A percentile compares a stretch with the other conserved stretches of the same genome.
These are phyloP conservation scores for Leccinellum albellum DNA, from an alignment of 768 basidiomycete species.

Conservation along the genomic window DNA sequence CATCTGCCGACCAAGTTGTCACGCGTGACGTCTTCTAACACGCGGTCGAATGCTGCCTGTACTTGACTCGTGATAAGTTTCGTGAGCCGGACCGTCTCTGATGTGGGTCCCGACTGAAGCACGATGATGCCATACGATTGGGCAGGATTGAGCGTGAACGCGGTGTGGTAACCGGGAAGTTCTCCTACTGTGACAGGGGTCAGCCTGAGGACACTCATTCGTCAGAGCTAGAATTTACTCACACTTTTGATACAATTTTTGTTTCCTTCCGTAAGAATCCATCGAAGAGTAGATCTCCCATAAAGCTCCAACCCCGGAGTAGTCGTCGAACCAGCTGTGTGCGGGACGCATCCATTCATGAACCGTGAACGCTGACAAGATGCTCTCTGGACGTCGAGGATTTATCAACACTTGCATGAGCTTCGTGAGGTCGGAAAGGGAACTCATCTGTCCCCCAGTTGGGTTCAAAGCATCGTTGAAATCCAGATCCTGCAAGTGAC, in stretches of 20 bases:
- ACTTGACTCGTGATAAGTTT: slow-evolving; percentile 31
- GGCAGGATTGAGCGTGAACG: slow-evolving; percentile 38
- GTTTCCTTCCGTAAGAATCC: slow-evolving; percentile 31
- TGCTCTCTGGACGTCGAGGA: slow-evolving; percentile 32
- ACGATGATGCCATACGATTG: slow-evolving; percentile 41
- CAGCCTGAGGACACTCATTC: background rate
- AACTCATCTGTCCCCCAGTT: slow-evolving; percentile 49
- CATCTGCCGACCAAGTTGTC: slow-evolving; percentile 34
- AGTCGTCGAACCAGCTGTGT: slow-evolving; percentile 36
- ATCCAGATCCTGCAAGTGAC: slow-evolving; percentile 33
- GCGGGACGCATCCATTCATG: slow-evolving; percentile 42
- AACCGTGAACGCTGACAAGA: slow-evolving; percentile 34
- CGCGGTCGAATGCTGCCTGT: slow-evolving; percentile 34
- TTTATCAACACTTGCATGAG: slow-evolving; percentile 46
- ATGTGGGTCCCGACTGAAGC: slow-evolving; percentile 37
- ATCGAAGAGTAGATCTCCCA: slow-evolving; percentile 40
- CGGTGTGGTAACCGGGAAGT: slow-evolving; percentile 37
- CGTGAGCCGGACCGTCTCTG: slow-evolving; percentile 31
- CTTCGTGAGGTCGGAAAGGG: slow-evolving; percentile 42
- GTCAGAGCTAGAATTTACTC: background rate
- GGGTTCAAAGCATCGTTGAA: slow-evolving; percentile 40
- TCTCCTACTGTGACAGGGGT: slow-evolving; percentile 34
- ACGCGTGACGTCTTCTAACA: slow-evolving; percentile 27
- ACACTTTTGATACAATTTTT: slow-evolving; percentile 27
- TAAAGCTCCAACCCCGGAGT: slow-evolving; percentile 38